Conservation (phyloP, 108 stramenopile genomes). For the Pseudonitzschia pungens region DNA sequence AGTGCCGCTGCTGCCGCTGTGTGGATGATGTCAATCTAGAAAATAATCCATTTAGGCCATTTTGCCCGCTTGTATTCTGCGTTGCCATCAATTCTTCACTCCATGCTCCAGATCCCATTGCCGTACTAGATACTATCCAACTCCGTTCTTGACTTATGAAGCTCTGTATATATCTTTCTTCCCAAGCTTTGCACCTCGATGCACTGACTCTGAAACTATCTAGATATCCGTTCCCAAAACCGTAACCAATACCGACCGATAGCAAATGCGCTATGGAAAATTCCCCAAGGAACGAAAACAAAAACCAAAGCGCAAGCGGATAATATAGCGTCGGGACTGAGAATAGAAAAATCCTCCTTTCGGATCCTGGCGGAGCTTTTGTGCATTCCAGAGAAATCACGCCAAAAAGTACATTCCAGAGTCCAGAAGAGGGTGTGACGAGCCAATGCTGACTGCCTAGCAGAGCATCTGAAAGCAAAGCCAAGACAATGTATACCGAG, state of each 20-base stretch:
- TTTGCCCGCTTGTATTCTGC: not conserved
- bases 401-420: slow-evolving; percentile 75
- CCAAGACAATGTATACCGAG: slow-evolving; percentile 44
- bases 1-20: not conserved
- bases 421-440: slow-evolving; percentile 43
- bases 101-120: slow-evolving; percentile 50
- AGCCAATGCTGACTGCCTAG: slow-evolving; percentile 42
- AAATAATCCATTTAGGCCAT: slow-evolving; percentile 4
- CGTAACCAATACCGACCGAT: slow-evolving; percentile 77
- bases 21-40: not conserved
- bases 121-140: slow-evolving; percentile 41
- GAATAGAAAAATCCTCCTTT: slow-evolving; percentile 65
- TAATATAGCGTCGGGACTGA: slow-evolving; percentile 68
- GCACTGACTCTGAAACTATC: slow-evolving; percentile 34
- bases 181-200: slow-evolving; percentile 43
- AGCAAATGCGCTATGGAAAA: slow-evolving; percentile 55
- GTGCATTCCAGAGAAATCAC: slow-evolving; percentile 76
- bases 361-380: slow-evolving; percentile 56
- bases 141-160: slow-evolving; percentile 33
- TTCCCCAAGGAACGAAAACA: slow-evolving; percentile 72
- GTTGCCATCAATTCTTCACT: slow-evolving; percentile 18
- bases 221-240: slow-evolving; percentile 47
- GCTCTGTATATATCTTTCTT: slow-evolving; percentile 37
- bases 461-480: slow-evolving; percentile 44
- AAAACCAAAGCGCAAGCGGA: slow-evolving; percentile 62